Percentiles rank a stretch among this genome's conserved stretches.
Evolutionary conservation across 2,329 filamentous ascomycete genomes (phyloP).

Genomic region (Diaporthe citri): DNA sequence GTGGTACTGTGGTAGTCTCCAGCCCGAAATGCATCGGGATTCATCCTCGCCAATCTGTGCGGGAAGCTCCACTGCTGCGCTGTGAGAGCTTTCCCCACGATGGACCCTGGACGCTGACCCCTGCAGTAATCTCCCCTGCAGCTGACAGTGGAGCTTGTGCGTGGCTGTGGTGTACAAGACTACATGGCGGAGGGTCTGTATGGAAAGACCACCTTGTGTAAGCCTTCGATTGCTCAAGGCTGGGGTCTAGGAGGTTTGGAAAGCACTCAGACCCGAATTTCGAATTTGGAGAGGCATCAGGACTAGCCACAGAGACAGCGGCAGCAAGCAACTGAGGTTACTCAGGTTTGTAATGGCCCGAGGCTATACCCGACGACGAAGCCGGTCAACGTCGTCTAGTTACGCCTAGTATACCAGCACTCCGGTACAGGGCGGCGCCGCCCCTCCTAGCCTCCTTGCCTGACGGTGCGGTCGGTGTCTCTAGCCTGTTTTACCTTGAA

Average conservation of each 20-base stretch:
- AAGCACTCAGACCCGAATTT: not conserved
- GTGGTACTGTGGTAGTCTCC: constrained; percentile 1
- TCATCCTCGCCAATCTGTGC: constrained; percentile 36
- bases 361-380: constrained; percentile 37
- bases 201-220: not conserved
- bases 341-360: constrained; percentile 27
- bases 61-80: constrained; percentile 32
- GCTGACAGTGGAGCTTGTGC: constrained; percentile 30
- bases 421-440: constrained; percentile 36
- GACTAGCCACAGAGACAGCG: not conserved
- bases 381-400: constrained; percentile 33
- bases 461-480: constrained; percentile 25
- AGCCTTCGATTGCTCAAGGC: not conserved
- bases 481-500: constrained; percentile 27
- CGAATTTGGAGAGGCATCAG: not conserved
- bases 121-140: constrained; percentile 32
- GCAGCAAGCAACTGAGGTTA: not conserved
- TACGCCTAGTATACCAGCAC: constrained; percentile 36
- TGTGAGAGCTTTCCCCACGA: constrained; percentile 37
- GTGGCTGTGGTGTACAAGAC: constrained; percentile 3
- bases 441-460: constrained; percentile 4
- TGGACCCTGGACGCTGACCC: constrained; percentile 34
- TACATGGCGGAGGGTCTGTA: constrained; percentile 33
- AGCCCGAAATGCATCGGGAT: constrained; percentile 39
- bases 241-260: not conserved